Base-by-base conservation (phyloP, 495 filamentous ascomycete genomes). In the Geoglossum glabrum region DNA sequence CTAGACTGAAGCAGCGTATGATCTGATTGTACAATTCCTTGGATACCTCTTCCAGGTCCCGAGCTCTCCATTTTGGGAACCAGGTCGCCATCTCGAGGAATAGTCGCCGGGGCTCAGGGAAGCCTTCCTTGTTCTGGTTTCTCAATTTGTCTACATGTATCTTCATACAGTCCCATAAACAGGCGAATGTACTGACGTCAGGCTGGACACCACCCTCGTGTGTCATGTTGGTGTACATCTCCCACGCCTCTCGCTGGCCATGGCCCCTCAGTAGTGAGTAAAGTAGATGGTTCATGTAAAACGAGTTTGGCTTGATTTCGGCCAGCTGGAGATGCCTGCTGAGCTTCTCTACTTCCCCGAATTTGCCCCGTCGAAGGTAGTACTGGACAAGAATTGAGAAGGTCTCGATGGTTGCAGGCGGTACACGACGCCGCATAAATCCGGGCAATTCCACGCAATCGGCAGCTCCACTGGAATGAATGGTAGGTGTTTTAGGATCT, bases 201-300 rank as follows among this genome's bases (percentile, higher is more conserved):
- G 83, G 82, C 36, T 69, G 64, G 10, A 82, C 68, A 17, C 61
- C 50, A 62, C 69, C 60, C 71, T 71, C 68, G 25, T 38, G 59
- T n/a, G 55, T 30, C 69, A 76, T 70, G 13, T 64, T 60, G 19
- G 71, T 62, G 64, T 80, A 87, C 45, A 79, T 75, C n/a, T 67
- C 61, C 69, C 79, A 78, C 0, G 81, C 74, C 27, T 69, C 63
- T 23, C 67, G 64, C 15, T 78, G 71, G 27, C 78, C 68, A 50
- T 73, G 74, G 65, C 67, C 79, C 60, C 66, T 76, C 59, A 76
- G 75, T 66, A 68, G 70, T 23, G 80, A 78, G 54, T 76, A 78
- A 27, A 90, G 75, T 23, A 88, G 67, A 60, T 87, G 81, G 67
- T 88, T 90, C 72, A 88, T 78, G 64, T 87, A 79, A 65, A 80